Conservation (phyloP, 2,329 filamentous ascomycete species). For the Aspergillus glaucus region DNA sequence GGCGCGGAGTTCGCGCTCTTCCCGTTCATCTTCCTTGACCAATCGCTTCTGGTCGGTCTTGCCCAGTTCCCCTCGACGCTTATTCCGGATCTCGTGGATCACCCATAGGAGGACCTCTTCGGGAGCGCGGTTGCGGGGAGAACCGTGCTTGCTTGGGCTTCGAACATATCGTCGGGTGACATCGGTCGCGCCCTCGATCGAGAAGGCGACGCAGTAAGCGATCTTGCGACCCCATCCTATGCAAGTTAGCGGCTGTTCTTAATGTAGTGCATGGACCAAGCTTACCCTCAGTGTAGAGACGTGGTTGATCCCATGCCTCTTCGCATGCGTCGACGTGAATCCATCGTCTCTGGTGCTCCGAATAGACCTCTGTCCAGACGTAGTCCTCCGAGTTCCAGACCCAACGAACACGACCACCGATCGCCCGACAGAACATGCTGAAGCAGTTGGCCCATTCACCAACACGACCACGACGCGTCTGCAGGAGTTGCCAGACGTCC, state of each 20-base stretch:
- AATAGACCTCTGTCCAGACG: constrained; percentile 97
- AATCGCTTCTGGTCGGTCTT: constrained; percentile 60
- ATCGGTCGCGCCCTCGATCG: constrained; percentile 70
- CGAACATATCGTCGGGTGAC: constrained; percentile 61
- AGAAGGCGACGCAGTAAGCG: constrained; percentile 95
- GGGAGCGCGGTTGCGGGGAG: constrained; percentile 70
- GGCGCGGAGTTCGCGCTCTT: constrained; percentile 41
- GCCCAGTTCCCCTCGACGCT: constrained; percentile 74
- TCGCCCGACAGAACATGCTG: constrained; percentile 91
- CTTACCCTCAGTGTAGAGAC: constrained; percentile 78
- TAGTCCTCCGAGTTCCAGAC: constrained; percentile 98
- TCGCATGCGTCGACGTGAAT: constrained; percentile 95
- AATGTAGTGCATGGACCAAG: constrained; percentile 7
- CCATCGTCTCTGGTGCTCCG: constrained; percentile 87
- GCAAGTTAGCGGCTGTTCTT: constrained; percentile 1
- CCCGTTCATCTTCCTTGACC: constrained; percentile 44
- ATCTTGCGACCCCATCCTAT: constrained; percentile 88
- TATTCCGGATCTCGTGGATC: constrained; percentile 80
- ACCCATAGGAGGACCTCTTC: constrained; percentile 90
- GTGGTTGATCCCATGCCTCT: constrained; percentile 89
- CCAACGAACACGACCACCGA: constrained; percentile 88
- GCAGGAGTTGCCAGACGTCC: constrained; percentile 86
- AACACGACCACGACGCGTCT: constrained; percentile 76
- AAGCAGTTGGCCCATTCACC: constrained; percentile 99
- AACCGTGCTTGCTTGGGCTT: constrained; percentile 50